Base-by-base conservation (phyloP, 352 stramenopile genomes). In the Phytophthora sansomeana region DNA sequence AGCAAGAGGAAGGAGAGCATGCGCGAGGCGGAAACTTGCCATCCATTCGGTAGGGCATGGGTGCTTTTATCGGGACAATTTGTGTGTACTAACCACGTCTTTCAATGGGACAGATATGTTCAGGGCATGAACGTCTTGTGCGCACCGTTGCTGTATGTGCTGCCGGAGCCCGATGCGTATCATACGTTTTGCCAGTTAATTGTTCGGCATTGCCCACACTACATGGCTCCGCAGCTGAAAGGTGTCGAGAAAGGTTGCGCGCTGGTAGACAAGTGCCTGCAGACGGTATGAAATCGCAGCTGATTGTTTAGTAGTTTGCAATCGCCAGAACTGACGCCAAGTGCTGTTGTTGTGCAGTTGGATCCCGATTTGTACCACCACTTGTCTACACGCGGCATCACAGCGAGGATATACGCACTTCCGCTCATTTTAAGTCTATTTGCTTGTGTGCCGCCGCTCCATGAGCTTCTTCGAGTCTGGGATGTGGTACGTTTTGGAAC, bases 41-140 rank as follows among this genome's bases (percentile, higher is more conserved):
- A 10, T 78, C 70, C 29, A 85, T 88, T 28, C 65, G 78, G 78
- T 87, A 42, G 1, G 38, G 26, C 3, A 13, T 38, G 33, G 5
- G 10, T 8, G 36, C 52, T 19, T 35, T 13, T 35, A n/a, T n/a
- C n/a, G n/a, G n/a, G n/a, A n/a, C n/a, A n/a, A n/a, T n/a, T n/a
- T n/a, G n/a, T n/a, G n/a, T n/a, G n/a, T n/a, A n/a, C n/a, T n/a
- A n/a, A n/a, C n/a, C n/a, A n/a, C n/a, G n/a, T n/a, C n/a, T n/a
- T n/a, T n/a, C n/a, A n/a, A n/a, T 38, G 14, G 30, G 16, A 9
- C 47, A 86, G 81, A 57, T 98, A 98, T 59, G 92, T 98, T n/a
- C 92, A 98, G 66, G 92, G 92, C 41, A 97, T 98, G 90, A 98
- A 97, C 61, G 81, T 97, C 21, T 54, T 98, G 16, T 96, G 87